These are phyloP conservation scores for Agrocybe pediades DNA, from an alignment of 768 basidiomycete genomes.

Conservation along the genomic window DNA sequence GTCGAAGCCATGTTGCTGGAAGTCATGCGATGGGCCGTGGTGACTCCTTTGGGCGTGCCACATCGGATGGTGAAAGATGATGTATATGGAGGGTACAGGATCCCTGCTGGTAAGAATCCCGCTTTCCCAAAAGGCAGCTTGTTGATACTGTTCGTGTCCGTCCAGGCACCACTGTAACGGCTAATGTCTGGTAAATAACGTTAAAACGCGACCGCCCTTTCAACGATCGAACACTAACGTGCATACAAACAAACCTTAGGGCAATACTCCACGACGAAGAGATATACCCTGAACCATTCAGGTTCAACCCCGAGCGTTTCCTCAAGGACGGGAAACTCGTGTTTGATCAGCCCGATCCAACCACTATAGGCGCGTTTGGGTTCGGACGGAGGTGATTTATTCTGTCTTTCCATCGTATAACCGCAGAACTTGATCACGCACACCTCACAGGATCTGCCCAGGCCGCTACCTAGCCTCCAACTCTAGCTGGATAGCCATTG, in stretches of 20 bases:
- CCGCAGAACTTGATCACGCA: neutral
- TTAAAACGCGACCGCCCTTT: neutral
- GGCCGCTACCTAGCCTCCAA: slow-evolving; percentile 24
- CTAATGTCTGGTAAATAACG: slow-evolving; percentile 8
- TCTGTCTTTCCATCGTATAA: neutral
- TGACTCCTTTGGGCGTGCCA: neutral
- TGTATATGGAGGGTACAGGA: slow-evolving; percentile 17
- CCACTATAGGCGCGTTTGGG: slow-evolving; percentile 11
- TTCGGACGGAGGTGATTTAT: slow-evolving; percentile 13
- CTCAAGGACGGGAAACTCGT: slow-evolving; percentile 23
- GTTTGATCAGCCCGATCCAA: slow-evolving; percentile 1
- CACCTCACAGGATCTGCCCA: slow-evolving; percentile 23
- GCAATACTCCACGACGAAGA: slow-evolving; percentile 32
- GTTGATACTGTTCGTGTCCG: neutral
- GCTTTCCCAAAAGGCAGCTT: too few species aligned
- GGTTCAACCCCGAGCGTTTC: slow-evolving; percentile 41
- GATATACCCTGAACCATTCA: slow-evolving; percentile 36
- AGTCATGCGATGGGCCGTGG: neutral
- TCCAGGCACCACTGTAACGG: slow-evolving; percentile 16
- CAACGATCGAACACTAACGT: neutral
- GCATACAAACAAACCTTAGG: neutral
- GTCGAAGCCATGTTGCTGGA: neutral
- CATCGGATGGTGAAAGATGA: slow-evolving; percentile 6
- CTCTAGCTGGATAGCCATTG: slow-evolving; percentile 20
- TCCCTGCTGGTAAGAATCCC: slow-evolving; percentile 4